A percentile compares a stretch with the other conserved stretches of the same genome.
These are phyloP conservation scores for Kwoniella europaea DNA, from an alignment of 768 basidiomycete genomes.

Conservation along the genomic window DNA sequence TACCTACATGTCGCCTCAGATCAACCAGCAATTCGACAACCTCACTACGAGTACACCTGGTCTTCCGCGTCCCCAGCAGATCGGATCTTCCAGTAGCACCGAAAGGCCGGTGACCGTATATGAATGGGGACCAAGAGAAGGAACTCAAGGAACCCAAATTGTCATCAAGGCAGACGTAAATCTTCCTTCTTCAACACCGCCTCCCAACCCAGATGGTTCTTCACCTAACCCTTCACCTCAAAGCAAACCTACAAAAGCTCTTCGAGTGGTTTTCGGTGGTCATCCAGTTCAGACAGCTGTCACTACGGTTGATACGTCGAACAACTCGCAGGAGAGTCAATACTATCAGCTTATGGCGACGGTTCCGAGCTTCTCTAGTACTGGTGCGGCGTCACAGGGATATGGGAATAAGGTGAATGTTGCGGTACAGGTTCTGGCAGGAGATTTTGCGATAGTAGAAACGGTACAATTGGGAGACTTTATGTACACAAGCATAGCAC, in stretches of 20 bases:
- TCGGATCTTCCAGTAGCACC: neutral
- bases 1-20: constrained; percentile 23
- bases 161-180: constrained; percentile 69
- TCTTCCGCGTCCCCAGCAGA: constrained; percentile 4
- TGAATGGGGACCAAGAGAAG: constrained; percentile 70
- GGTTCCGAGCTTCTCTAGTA: constrained; percentile 36
- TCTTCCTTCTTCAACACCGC: constrained; percentile 61
- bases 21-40: constrained; percentile 12
- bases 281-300: constrained; percentile 74
- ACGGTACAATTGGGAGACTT: constrained; percentile 41
- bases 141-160: constrained; percentile 69
- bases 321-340: constrained; percentile 66
- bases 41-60: constrained; percentile 6
- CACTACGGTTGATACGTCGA: constrained; percentile 64
- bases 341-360: constrained; percentile 49
- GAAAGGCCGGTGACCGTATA: constrained; percentile 58
- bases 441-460: constrained; percentile 37
- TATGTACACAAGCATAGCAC: constrained; percentile 27
- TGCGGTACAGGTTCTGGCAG: constrained; percentile 43
- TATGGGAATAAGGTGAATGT: constrained; percentile 39
- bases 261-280: constrained; percentile 75
- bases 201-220: constrained; percentile 69
- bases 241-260: constrained; percentile 62
- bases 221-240: constrained; percentile 62
- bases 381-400: constrained; percentile 61